Evolutionary conservation across 495 filamentous ascomycete species (phyloP), one percentile per base, ranked within the genome.

Genomic region (Neurospora sp.): DNA sequence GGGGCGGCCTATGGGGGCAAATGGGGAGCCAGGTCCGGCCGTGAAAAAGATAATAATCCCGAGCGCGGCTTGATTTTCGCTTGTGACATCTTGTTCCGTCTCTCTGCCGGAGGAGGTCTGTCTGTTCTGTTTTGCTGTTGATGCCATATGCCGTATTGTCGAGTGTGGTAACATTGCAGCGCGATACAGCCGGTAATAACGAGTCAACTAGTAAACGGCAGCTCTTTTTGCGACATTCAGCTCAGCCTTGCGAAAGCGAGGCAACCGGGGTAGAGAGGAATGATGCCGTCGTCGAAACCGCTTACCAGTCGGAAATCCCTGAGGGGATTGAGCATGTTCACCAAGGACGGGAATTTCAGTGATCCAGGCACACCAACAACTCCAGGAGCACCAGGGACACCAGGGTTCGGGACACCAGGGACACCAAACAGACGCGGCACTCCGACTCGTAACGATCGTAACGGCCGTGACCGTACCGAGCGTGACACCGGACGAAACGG

Each of bases 41-140:
- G 53, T n/a, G 27, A 70, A 74, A 70, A 59, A 76, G 71, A 81
- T 77, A 76, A 79, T 80, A 79, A 76, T 73, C 75, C 75, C 69
- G 72, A 68, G 61, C 71, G 77, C 73, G 27, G 27, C 27, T 31
- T 31, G 27, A 31, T 31, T 31, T 31, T 31, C 27, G 27, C 27
- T 31, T 31, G 27, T 31, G 27, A 31, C 53, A 66, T 66, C 53
- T 66, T 35, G 53, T 66, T 66, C 53, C 27, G 53, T 66, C 53
- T 66, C 27, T 66, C 27, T 66, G 53, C 53, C 27, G 27, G 53
- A 66, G 53, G 53, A 66, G 53, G 53, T 66, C 27, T 66, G 12
- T 66, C 53, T 35, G 53, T 14, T 27, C 22, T 61, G 12, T 31
- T 31, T 61, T 27, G 22, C 53, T 66, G 53, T 35, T 66, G 53